A percentile compares a stretch with the other conserved stretches of the same genome.
Conservation (phyloP, 768 basidiomycete species). For the Termitomyces sp. region DNA sequence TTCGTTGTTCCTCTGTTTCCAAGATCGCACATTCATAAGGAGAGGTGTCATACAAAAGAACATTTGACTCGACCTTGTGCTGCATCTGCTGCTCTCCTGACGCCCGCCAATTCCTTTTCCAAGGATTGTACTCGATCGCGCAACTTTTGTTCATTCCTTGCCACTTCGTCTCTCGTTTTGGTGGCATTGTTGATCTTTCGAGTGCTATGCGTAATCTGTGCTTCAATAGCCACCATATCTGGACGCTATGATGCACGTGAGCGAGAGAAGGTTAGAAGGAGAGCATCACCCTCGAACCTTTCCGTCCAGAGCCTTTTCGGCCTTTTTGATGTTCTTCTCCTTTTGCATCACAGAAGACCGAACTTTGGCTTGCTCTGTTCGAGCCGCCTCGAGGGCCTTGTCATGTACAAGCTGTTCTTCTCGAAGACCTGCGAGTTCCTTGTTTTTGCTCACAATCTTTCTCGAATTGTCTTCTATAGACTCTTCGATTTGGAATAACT, state of each 20-base stretch:
- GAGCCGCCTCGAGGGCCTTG: constrained; percentile 62
- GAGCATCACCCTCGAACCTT: constrained; percentile 43
- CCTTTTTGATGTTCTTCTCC: constrained; percentile 85
- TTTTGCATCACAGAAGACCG: constrained; percentile 72
- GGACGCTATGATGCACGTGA: constrained; percentile 56
- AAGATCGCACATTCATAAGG: background rate
- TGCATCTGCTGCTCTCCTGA: constrained; percentile 63
- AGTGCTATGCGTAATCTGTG: constrained; percentile 81
- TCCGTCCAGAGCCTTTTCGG: constrained; percentile 81
- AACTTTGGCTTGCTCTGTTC: constrained; percentile 76
- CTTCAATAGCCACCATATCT: constrained; percentile 75
- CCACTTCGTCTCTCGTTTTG: constrained; percentile 56
- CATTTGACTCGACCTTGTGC: constrained; percentile 59
- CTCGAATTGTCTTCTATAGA: constrained; percentile 68
- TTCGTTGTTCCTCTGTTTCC: constrained; percentile 63
- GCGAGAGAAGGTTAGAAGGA: background rate
- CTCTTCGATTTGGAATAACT: constrained; percentile 85
- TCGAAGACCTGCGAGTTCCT: constrained; percentile 60
- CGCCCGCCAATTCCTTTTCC: constrained; percentile 58
- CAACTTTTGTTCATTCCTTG: constrained; percentile 42
- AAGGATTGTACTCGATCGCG: constrained; percentile 48
- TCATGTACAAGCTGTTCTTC: constrained; percentile 69
- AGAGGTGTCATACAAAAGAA: background rate
- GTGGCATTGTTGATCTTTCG: constrained; percentile 72
- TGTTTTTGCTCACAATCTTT: constrained; percentile 69